Evolutionary conservation across 768 basidiomycete species (phyloP).

Genomic region (Calvatia gigantea): DNA sequence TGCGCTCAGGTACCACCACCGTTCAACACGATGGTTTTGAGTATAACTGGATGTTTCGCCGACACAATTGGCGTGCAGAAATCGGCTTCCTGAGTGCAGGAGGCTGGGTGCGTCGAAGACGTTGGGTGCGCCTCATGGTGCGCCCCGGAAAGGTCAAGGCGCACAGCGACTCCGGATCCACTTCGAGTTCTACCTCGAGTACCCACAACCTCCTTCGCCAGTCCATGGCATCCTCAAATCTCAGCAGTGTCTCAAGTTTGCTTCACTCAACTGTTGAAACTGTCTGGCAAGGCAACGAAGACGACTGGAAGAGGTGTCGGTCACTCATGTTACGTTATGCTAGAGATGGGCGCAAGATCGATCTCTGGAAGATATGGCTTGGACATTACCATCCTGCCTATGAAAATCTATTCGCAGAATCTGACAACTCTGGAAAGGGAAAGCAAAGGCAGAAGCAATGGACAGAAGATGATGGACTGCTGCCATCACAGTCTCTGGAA

Average conservation of each 20-base stretch:
- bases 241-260: slow-evolving; percentile 18
- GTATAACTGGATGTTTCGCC: slow-evolving; percentile 77
- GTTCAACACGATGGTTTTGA: slow-evolving; percentile 84
- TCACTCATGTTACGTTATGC: slow-evolving; percentile 47
- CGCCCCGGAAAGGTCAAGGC: slow-evolving; percentile 40
- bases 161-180: slow-evolving; percentile 10
- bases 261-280: slow-evolving; percentile 13
- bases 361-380: slow-evolving; percentile 75
- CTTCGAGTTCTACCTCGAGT: slow-evolving; percentile 5
- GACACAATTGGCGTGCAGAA: slow-evolving; percentile 60
- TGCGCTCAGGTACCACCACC: slow-evolving; percentile 71
- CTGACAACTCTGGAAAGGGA: slow-evolving; percentile 22
- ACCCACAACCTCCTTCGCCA: slow-evolving; percentile 15
- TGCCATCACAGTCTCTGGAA: slow-evolving; percentile 24
- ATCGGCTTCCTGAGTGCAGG: slow-evolving; percentile 59
- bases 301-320: slow-evolving; percentile 61
- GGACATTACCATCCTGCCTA: slow-evolving; percentile 31
- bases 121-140: slow-evolving; percentile 88
- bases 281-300: slow-evolving; percentile 25
- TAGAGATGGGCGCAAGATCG: slow-evolving; percentile 71
- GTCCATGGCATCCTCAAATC: slow-evolving; percentile 29
- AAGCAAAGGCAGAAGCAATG: slow-evolving; percentile 40
- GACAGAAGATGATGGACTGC: slow-evolving; percentile 40
- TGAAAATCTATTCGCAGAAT: slow-evolving; percentile 17
- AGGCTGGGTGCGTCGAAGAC: slow-evolving; percentile 72